Evolutionary conservation across 208 protist species (phyloP), one percentile per base, ranked within the genome.

Genomic region (Angomonas ambiguus): DNA sequence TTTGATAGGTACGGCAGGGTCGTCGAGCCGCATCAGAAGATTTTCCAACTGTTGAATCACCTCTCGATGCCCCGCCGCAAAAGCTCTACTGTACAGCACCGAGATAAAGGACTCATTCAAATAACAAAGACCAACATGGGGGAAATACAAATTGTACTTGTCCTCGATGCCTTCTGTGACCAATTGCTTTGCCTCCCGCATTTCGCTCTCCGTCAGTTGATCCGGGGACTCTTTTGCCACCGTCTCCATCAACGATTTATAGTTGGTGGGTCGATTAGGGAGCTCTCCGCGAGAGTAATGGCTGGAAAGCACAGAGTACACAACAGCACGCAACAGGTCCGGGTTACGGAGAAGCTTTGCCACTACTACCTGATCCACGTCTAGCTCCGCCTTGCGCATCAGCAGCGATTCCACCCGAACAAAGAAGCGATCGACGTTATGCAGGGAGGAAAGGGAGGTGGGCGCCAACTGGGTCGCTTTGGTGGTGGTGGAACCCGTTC

Each of bases 31-130:
- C 59, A 96, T 51, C 25, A 96, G 65, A 53, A 79, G 86, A 62
- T 82, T 91, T 63, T 96, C 90, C 27, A 96, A 68, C 63, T 90
- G 77, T 35, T 90, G 68, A 35, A 96, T 71, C 56, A 92, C 72
- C 11, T 78, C 61, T 18, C 74, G 67, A 53, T 82, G 68, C 22
- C 90, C 85, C 0, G 74, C 59, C 10, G 64, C 59, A 56, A 93
- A 84, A n/a, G 87, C 87, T 27, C 78, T 72, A 32, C 75, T 77
- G 65, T 92, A 89, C 8, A 96, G 55, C 18, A 84, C 72, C 45
- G 85, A 78, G 53, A 96, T 71, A 62, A 96, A 78, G 16, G 90
- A 90, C 56, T 89, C 77, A 22, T 92, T 85, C 22, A 80, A 82
- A 6, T 77, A 53, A 63, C 82, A 83, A 18, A 72, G 69, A 18